phyloP scores from a whole-genome alignment of 139 green algal genomes.

The Chlorella vulgaris region DNA sequence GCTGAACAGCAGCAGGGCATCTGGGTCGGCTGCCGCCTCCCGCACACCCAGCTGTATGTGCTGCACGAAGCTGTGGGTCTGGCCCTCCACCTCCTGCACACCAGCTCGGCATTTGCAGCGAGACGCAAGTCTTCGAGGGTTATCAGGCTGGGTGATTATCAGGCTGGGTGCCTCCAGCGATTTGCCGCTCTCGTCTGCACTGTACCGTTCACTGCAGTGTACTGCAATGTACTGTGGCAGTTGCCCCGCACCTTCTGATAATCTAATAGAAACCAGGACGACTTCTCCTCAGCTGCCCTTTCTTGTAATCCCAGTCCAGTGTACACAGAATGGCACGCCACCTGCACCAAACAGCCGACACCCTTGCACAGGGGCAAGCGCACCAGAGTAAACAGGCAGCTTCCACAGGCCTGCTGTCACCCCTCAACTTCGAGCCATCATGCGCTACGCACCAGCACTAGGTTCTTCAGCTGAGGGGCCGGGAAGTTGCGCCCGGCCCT shows the following conservation, averaged over 20 bases:
- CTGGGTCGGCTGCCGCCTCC: slow-evolving; percentile 68
- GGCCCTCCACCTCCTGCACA: slow-evolving; percentile 55
- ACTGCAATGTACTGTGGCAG: no score
- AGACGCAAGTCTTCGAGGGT: background rate
- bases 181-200: background rate
- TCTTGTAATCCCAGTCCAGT: slow-evolving; percentile 68
- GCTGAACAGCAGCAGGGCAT: slow-evolving; percentile 78
- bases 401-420: no score
- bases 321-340: slow-evolving; percentile 84
- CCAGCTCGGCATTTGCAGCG: background rate
- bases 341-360: no score
- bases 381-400: no score
- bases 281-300: slow-evolving; percentile 46
- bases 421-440: no score
- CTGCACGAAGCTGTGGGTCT: slow-evolving; percentile 82
- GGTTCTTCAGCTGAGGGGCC: slow-evolving; percentile 16
- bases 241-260: slow-evolving; percentile 81
- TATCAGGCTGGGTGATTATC: no score
- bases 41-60: slow-evolving; percentile 84
- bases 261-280: slow-evolving; percentile 75
- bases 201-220: background rate
- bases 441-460: no score
- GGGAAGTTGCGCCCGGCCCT: background rate
- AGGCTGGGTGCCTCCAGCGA: background rate
- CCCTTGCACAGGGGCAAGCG: no score